Evolutionary conservation across 768 basidiomycete genomes (phyloP).

Genomic region (Suillus occidentalis): DNA sequence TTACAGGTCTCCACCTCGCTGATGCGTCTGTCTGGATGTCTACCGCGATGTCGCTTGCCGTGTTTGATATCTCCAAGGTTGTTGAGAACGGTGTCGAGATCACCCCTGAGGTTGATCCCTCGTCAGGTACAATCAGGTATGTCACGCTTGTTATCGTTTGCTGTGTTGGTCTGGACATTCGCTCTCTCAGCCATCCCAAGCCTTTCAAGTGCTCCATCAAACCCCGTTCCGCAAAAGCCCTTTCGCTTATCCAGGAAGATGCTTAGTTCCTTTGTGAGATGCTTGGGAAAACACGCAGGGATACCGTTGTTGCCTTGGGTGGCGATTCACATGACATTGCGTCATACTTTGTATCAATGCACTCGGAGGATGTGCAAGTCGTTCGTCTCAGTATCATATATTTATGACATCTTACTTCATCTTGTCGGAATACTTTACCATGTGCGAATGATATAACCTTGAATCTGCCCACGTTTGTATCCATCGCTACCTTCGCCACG

Average conservation of each 20-base stretch:
- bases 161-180: neutral
- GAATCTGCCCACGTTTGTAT: neutral
- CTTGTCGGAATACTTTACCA: constrained; percentile 3
- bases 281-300: neutral
- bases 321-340: neutral
- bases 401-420: neutral
- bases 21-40: constrained; percentile 43
- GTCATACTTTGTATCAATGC: neutral
- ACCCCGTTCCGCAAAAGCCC: constrained; percentile 50
- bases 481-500: neutral
- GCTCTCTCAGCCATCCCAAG: neutral
- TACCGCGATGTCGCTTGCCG: constrained; percentile 39
- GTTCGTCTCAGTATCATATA: neutral
- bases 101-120: constrained; percentile 51
- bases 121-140: constrained; percentile 58
- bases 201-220: constrained; percentile 50
- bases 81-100: constrained; percentile 41
- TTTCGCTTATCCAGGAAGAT: constrained; percentile 46
- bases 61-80: constrained; percentile 41
- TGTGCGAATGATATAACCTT: neutral
- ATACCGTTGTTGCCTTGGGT: neutral
- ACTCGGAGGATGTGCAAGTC: neutral
- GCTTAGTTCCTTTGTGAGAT: constrained; percentile 12
- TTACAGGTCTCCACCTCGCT: constrained; percentile 45
- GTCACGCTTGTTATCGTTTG: too few species aligned